A percentile compares a stretch with the other conserved stretches of the same genome.
These are phyloP conservation scores for Ceratobasidium sp. DNA, from an alignment of 1,284 basidiomycete species.

Conservation along the genomic window DNA sequence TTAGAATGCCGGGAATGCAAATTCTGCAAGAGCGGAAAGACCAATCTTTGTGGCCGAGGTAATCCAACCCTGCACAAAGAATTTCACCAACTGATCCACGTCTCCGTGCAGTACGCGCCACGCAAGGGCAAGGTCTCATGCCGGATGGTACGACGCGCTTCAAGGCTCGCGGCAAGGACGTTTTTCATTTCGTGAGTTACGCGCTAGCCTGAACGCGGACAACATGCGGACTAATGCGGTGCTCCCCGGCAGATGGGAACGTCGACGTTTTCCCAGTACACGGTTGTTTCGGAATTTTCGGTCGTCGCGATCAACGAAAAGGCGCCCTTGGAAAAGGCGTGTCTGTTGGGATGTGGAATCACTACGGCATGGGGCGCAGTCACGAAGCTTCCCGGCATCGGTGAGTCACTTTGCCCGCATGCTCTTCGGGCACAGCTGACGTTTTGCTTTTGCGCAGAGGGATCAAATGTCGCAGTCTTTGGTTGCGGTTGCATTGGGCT, in stretches of 20 bases:
- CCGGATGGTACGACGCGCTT: constrained; percentile 94
- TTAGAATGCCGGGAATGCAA: constrained; percentile 95
- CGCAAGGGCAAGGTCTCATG: constrained; percentile 97
- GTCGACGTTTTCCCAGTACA: constrained; percentile 99
- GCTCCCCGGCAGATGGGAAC: constrained; percentile 85
- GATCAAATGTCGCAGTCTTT: constrained; percentile 92
- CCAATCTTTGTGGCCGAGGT: constrained; percentile 94
- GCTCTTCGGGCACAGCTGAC: background rate
- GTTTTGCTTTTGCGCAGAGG: constrained; percentile 64
- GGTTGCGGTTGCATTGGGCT: constrained; percentile 97
- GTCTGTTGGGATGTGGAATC: constrained; percentile 95
- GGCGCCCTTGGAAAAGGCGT: constrained; percentile 94
- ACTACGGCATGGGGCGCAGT: constrained; percentile 97
- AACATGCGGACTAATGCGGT: background rate
- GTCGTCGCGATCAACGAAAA: constrained; percentile 89
- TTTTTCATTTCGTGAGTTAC: constrained; percentile 88
- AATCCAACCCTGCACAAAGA: constrained; percentile 13
- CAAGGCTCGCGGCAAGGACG: constrained; percentile 86
- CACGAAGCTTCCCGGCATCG: constrained; percentile 80
- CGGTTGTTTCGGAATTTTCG: constrained; percentile 97
- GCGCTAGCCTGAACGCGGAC: background rate
- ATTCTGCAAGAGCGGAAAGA: constrained; percentile 99
- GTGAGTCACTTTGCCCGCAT: constrained; percentile 60
- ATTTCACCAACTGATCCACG: constrained; percentile 19
- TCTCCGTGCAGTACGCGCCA: constrained; percentile 76